Evolutionary conservation across 2,329 filamentous ascomycete species (phyloP).

Genomic region (Colletotrichum phormii): DNA sequence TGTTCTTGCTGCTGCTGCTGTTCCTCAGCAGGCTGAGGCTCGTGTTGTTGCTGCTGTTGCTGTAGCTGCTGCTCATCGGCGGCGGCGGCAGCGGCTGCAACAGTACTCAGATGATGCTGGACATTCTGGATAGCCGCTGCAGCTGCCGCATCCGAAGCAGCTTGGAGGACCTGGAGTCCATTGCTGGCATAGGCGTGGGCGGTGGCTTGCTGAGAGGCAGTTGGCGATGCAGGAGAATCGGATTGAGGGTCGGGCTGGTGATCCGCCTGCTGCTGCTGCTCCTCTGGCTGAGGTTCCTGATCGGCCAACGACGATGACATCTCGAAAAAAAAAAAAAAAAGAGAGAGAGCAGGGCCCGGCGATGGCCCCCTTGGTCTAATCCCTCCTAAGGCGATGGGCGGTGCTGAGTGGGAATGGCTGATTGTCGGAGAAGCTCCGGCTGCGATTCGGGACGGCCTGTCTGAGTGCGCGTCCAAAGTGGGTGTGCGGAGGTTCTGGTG

Average conservation of each 20-base stretch:
- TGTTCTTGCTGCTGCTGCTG: constrained; percentile 16
- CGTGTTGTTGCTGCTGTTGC: constrained; percentile 30
- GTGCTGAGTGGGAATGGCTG: constrained; percentile 47
- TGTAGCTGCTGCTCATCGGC: constrained; percentile 28
- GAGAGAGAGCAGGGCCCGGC: constrained; percentile 1
- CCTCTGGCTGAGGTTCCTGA: constrained; percentile 16
- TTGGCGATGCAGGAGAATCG: constrained; percentile 39
- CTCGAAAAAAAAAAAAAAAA: background rate
- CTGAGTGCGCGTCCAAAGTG: constrained; percentile 2
- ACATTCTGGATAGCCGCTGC: constrained; percentile 54
- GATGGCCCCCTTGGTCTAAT: constrained; percentile 20
- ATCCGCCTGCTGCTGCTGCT: constrained; percentile 1
- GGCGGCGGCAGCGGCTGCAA: constrained; percentile 39
- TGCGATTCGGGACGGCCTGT: constrained; percentile 19
- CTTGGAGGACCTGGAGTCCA: constrained; percentile 58
- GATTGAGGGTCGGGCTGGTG: constrained; percentile 32
- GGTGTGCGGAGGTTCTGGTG: constrained; percentile 8
- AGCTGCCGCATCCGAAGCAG: constrained; percentile 53
- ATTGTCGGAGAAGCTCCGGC: constrained; percentile 58
- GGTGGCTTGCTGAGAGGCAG: constrained; percentile 38
- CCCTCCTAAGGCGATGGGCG: constrained; percentile 16
- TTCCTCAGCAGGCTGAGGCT: constrained; percentile 12
- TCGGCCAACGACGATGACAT: constrained; percentile 22
- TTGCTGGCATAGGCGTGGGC: constrained; percentile 59
- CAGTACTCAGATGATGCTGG: constrained; percentile 46